Conservation (phyloP, 352 stramenopile species). For the Aphanomyces astaci region DNA sequence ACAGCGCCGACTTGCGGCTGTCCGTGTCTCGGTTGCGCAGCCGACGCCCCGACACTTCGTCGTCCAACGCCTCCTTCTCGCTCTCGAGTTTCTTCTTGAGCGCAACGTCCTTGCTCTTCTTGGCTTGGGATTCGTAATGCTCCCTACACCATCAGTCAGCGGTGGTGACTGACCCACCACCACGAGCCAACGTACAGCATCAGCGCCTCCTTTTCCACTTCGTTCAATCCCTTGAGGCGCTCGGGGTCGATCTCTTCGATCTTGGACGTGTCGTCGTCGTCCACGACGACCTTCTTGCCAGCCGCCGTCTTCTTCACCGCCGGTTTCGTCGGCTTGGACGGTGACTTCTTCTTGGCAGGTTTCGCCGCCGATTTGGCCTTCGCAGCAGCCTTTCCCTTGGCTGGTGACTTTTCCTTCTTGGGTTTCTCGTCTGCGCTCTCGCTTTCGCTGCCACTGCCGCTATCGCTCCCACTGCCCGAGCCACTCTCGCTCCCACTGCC, state of each 20-base stretch:
- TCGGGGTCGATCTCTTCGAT: constrained; percentile 27
- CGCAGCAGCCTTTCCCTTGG: constrained; percentile 31
- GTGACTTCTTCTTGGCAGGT: constrained; percentile 24
- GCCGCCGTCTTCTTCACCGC: constrained; percentile 28
- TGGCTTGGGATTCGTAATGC: constrained; percentile 77
- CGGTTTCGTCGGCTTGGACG: constrained; percentile 25
- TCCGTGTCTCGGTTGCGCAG: constrained; percentile 51
- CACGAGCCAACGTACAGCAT: constrained; percentile 37
- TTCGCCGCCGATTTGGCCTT: constrained; percentile 28
- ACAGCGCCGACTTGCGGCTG: constrained; percentile 67
- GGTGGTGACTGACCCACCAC: not conserved
- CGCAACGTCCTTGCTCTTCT: constrained; percentile 74
- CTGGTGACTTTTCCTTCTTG: constrained; percentile 20
- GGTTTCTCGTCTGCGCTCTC: constrained; percentile 31
- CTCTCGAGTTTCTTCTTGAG: constrained; percentile 68
- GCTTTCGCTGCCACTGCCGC: constrained; percentile 16
- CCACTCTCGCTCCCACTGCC: constrained; percentile 26
- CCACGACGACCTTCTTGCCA: constrained; percentile 5
- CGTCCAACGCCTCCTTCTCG: constrained; percentile 40
- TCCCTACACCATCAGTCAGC: constrained; percentile 31
- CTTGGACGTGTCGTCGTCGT: constrained; percentile 25
- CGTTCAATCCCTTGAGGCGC: constrained; percentile 50
- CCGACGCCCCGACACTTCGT: constrained; percentile 42
- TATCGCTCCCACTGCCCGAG: constrained; percentile 31
- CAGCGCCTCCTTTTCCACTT: constrained; percentile 82